A percentile compares a stretch with the other conserved stretches of the same genome.
These are phyloP conservation scores for Xylariales sp. DNA, from an alignment of 2,329 filamentous ascomycete genomes.

Conservation along the genomic window DNA sequence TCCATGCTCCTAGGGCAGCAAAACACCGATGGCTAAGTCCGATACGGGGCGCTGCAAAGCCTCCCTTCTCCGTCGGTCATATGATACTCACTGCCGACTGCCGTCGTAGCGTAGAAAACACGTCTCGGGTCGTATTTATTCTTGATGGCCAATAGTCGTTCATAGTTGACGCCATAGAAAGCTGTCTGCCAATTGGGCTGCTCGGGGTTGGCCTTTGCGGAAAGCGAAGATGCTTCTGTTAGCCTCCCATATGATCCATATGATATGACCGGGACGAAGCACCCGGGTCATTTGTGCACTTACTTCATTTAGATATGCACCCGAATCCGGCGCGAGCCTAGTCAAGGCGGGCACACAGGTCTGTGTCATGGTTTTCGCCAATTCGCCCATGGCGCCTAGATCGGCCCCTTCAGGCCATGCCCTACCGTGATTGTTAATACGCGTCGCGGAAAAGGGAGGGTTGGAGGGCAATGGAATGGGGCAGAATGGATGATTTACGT, in stretches of 20 bases:
- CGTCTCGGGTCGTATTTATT: conserved; percentile 59
- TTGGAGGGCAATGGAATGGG: too few relatives aligned
- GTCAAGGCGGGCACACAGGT: too few relatives aligned
- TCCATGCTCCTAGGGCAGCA: too few relatives aligned
- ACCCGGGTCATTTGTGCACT: not conserved
- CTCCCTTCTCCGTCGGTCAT: too few relatives aligned
- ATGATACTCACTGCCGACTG: conserved; percentile 60
- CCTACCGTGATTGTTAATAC: not conserved
- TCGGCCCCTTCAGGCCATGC: too few relatives aligned
- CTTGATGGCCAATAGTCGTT: conserved; percentile 58
- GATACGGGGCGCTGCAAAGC: too few relatives aligned
- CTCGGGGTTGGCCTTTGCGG: not conserved
- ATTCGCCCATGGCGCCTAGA: conserved; percentile 6
- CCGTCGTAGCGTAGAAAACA: conserved; percentile 60
- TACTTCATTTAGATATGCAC: conserved; percentile 27
- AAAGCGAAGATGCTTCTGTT: too few relatives aligned
- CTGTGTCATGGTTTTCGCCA: conserved; percentile 35
- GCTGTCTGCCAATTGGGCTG: conserved; percentile 51
- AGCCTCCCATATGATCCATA: too few relatives aligned
- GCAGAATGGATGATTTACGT: too few relatives aligned
- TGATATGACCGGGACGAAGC: too few relatives aligned
- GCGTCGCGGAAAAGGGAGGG: too few relatives aligned
- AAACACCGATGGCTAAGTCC: too few relatives aligned
- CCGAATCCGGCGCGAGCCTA: conserved; percentile 6
- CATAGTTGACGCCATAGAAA: conserved; percentile 62